Evolutionary conservation across 495 filamentous ascomycete species (phyloP).

Genomic region (Trichoderma reesei): DNA sequence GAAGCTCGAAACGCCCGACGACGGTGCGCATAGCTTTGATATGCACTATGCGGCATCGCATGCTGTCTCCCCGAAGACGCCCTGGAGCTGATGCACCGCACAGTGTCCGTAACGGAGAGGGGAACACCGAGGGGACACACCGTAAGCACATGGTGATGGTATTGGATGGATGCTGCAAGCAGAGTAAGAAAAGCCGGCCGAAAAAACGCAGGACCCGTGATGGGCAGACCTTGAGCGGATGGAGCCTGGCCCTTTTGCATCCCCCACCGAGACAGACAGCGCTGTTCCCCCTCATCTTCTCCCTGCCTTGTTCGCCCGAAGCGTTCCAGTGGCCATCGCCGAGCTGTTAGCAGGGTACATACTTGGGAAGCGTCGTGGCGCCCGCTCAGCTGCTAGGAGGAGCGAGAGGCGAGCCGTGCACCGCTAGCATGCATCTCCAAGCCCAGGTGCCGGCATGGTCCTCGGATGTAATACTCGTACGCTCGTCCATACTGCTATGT

Average conservation of each 20-base stretch:
- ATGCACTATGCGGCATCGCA: slow-evolving; percentile 2
- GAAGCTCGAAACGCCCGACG: not conserved
- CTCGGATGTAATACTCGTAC: not conserved
- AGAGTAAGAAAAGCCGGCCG: not conserved
- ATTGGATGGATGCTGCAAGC: not conserved
- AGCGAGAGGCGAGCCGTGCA: not conserved
- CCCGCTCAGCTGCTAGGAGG: not conserved
- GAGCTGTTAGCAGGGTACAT: too few species aligned
- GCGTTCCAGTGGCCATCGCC: too few species aligned
- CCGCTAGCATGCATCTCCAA: not conserved
- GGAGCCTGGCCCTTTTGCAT: not conserved
- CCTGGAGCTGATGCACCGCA: not conserved
- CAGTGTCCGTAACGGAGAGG: not conserved
- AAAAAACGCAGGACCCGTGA: not conserved
- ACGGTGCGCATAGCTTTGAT: not conserved
- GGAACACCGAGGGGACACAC: not conserved
- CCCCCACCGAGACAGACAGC: not conserved
- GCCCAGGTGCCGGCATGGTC: not conserved
- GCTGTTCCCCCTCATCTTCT: not conserved
- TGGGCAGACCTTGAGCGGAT: not conserved
- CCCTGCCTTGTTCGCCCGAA: not conserved
- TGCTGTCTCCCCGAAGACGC: not conserved
- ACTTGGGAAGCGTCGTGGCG: not conserved
- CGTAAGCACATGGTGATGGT: too few species aligned
- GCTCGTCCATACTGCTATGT: not conserved